phyloP scores from a whole-genome alignment of 768 basidiomycete species.

The Panus rudis region DNA sequence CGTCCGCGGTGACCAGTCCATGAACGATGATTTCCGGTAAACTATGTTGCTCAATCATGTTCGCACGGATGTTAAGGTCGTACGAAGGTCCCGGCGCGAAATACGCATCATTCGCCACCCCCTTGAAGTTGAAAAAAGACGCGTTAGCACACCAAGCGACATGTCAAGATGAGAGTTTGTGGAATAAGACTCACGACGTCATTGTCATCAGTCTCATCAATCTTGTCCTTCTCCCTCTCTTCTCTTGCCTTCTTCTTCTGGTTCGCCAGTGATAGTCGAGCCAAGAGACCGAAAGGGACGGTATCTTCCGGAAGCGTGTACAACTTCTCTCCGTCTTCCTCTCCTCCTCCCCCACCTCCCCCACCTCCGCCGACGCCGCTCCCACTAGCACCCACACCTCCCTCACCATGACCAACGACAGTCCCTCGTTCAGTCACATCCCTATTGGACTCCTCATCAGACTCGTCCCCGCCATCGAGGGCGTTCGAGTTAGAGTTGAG shows the following conservation, averaged over 20 bases:
- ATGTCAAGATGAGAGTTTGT: not conserved
- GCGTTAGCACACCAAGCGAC: not conserved
- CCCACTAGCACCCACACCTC: not conserved
- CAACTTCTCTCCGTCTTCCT: constrained; percentile 39
- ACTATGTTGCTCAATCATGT: constrained; percentile 69
- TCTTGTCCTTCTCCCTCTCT: constrained; percentile 12
- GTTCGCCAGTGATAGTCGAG: constrained; percentile 58
- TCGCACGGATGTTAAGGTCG: constrained; percentile 61
- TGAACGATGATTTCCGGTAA: constrained; percentile 80
- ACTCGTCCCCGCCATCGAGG: constrained; percentile 23
- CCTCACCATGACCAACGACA: constrained; percentile 1
- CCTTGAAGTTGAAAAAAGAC: constrained; percentile 32
- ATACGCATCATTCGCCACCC: constrained; percentile 74
- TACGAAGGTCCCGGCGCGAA: constrained; percentile 77
- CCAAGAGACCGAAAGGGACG: constrained; percentile 71
- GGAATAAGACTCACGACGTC: constrained; percentile 41
- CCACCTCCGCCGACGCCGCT: constrained; percentile 19
- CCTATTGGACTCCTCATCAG: constrained; percentile 17
- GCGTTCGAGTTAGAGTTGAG: too few relatives aligned
- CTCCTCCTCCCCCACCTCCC: constrained; percentile 36
- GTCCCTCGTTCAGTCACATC: constrained; percentile 20
- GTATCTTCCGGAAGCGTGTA: constrained; percentile 58
- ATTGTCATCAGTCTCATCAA: constrained; percentile 34
- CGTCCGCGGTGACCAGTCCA: constrained; percentile 67
- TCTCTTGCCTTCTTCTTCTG: constrained; percentile 38